phyloP scores from a whole-genome alignment of 768 basidiomycete genomes.

The Mycena belliarum region DNA sequence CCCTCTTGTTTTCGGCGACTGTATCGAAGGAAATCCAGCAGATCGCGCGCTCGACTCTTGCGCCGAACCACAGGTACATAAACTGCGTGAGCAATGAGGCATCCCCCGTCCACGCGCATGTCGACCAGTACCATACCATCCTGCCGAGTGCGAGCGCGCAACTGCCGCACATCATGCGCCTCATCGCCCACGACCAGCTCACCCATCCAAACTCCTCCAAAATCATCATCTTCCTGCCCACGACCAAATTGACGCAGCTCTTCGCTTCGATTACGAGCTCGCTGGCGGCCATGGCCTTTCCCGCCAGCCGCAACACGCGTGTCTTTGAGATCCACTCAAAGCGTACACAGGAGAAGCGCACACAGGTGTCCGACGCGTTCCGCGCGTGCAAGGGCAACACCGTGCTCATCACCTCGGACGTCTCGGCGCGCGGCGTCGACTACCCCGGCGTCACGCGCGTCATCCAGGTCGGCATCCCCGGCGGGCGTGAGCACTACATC shows the following conservation, averaged over 20 bases:
- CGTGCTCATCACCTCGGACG: constrained; percentile 82
- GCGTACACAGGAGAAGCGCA: constrained; percentile 59
- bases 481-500: constrained; percentile 69
- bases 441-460: constrained; percentile 88
- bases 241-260: constrained; percentile 83
- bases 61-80: constrained; percentile 66
- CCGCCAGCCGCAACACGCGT: constrained; percentile 49
- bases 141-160: constrained; percentile 67
- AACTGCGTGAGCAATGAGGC: constrained; percentile 66
- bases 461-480: constrained; percentile 87
- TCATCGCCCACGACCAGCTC: constrained; percentile 89
- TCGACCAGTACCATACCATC: constrained; percentile 82
- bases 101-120: constrained; percentile 68
- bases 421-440: constrained; percentile 87
- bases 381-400: constrained; percentile 49
- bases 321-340: constrained; percentile 87
- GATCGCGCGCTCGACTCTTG: constrained; percentile 62
- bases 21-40: constrained; percentile 72
- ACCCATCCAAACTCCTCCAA: constrained; percentile 66
- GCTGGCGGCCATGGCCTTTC: constrained; percentile 45
- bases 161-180: constrained; percentile 73
- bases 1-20: constrained; percentile 90
- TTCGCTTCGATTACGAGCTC: constrained; percentile 63
- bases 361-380: constrained; percentile 60
- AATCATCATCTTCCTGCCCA: constrained; percentile 80